Conservation (phyloP, 495 filamentous ascomycete species). For the Wilcoxina mikolae region DNA sequence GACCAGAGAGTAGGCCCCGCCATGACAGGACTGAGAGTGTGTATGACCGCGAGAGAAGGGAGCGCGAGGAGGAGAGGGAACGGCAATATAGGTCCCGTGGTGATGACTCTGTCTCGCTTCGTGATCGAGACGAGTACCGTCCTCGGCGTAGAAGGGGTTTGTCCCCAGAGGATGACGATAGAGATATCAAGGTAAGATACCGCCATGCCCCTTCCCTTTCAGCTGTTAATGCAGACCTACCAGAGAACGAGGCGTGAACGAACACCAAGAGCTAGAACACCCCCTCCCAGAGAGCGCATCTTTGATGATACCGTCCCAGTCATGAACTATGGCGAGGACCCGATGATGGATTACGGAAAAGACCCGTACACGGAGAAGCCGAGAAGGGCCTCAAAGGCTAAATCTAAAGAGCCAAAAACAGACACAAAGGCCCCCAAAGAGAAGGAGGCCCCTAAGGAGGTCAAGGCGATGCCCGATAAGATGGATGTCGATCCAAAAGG, state of each 20-base stretch:
- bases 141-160: constrained; percentile 51
- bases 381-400: background rate
- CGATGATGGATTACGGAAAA: constrained; percentile 8
- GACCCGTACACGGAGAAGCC: constrained; percentile 3
- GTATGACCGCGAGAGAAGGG: constrained; percentile 58
- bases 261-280: constrained; percentile 40
- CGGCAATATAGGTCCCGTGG: constrained; percentile 64
- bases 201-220: background rate
- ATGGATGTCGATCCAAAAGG: constrained; percentile 29
- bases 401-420: background rate
- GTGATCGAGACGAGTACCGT: constrained; percentile 68
- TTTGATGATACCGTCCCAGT: constrained; percentile 8
- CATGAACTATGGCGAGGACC: constrained; percentile 11
- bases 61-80: constrained; percentile 73
- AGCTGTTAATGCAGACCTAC: constrained; percentile 11
- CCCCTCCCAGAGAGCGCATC: constrained; percentile 33
- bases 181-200: constrained; percentile 43
- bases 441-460: background rate
- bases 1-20: constrained; percentile 38
- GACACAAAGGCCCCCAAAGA: background rate
- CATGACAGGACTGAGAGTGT: constrained; percentile 35
- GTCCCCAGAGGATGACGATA: constrained; percentile 55
- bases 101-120: constrained; percentile 61
- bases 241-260: constrained; percentile 53
- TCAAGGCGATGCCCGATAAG: constrained; percentile 16